Evolutionary conservation across 371 early-diverging fungal species (phyloP).

Genomic region (Mucor indicus): DNA sequence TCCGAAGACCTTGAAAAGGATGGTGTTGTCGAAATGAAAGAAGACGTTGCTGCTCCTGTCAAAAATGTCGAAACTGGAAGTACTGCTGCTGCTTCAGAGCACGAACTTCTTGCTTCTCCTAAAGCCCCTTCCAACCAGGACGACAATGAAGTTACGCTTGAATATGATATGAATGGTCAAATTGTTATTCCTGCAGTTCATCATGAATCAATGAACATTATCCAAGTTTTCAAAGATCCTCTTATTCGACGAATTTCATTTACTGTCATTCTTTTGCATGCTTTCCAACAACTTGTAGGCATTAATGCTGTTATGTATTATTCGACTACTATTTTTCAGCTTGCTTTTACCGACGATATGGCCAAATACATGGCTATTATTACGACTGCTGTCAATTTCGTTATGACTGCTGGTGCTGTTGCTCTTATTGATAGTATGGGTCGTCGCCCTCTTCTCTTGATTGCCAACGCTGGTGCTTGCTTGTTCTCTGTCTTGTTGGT

Average conservation of each 20-base stretch:
- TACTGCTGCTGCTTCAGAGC: too few relatives aligned
- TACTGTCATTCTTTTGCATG: constrained; percentile 40
- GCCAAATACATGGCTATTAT: too few relatives aligned
- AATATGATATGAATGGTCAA: background rate
- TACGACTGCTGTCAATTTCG: constrained; percentile 58
- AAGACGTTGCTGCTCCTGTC: too few relatives aligned
- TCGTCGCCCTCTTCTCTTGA: constrained; percentile 49
- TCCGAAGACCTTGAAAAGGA: background rate
- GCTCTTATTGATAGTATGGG: constrained; percentile 26
- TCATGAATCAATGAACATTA: constrained; percentile 16
- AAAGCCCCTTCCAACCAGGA: too few relatives aligned
- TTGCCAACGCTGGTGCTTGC: constrained; percentile 54
- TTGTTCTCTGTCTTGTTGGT: constrained; percentile 54
- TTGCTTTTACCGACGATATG: constrained; percentile 34
- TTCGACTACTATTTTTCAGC: constrained; percentile 60
- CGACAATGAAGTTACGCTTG: too few relatives aligned
- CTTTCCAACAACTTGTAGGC: constrained; percentile 75
- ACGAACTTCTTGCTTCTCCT: too few relatives aligned
- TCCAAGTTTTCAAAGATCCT: constrained; percentile 34
- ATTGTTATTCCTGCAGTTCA: background rate
- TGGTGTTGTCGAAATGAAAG: too few relatives aligned
- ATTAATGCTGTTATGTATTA: constrained; percentile 82
- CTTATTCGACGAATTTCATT: constrained; percentile 52
- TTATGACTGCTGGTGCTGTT: constrained; percentile 49
- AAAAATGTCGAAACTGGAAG: too few relatives aligned